Evolutionary conservation across 1,139 yeast genomes (phyloP), one percentile per base, ranked within the genome.

Genomic region (Scheffersomyces titani): DNA sequence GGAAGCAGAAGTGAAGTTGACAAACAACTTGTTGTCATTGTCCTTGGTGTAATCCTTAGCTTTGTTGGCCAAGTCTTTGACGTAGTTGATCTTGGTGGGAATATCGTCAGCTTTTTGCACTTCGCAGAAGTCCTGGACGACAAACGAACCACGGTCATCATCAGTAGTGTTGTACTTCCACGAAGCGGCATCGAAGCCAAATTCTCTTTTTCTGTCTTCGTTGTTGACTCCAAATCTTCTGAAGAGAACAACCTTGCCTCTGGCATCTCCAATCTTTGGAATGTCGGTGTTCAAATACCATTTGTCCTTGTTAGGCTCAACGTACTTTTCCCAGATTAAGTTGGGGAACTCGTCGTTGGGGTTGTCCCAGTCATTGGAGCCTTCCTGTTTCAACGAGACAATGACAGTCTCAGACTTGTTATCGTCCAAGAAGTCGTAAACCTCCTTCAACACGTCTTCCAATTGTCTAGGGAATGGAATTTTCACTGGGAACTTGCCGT

Each of bases 61-160:
- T 57, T 78, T 79, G 53, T 80, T 70, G 53, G 88, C 75, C 67
- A 87, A 81, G 48, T 83, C 78, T 66, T 83, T 84, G 62, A 89
- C 85, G 65, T 83, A 86, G 16, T 73, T 73, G 21, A 84, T 79
- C 70, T 90, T 90, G 65, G 79, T 81, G n/a, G 76, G 70, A 58
- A 89, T 80, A 61, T 86, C 91, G 13, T 74, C 78, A 18, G 75
- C 77, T 51, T 73, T 70, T 59, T 80, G 77, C 59, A 90, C 79
- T 70, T 88, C 93, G 71, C 90, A 87, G 76, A 79, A 89, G 72
- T 90, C 96, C 73, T 90, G 96, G 19, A 89, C 91, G 21, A 81
- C 84, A 64, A 87, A 78, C 7, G 67, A 53, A 6, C 90, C 91
- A 56, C 87, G 76, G 68, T 87, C 90, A 65, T 87, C 92, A 57